Base-by-base conservation (phyloP, 345 rosid species). In the Psidium friedrichsthalianum region DNA sequence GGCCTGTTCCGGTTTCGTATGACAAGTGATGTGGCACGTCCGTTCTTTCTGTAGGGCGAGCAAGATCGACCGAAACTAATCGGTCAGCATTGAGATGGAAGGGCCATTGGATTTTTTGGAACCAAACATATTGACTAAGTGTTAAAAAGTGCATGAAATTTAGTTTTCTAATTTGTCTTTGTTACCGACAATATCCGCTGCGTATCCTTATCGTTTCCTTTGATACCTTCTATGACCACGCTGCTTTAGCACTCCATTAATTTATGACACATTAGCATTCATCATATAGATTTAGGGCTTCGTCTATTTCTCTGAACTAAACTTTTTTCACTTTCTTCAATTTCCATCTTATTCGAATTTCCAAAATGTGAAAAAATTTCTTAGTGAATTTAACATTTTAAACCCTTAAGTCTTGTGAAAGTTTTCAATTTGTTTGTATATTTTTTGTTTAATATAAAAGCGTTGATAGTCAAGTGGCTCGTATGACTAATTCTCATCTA, bases 371-470 rank as follows among this genome's bases (percentile, higher is more conserved):
- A 9, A 49, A 16, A 21, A 64, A 2, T 64, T n/a, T 2, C 0
- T 18, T 8, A 0, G 0, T 8, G 6, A 0, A 1, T 8, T 69
- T 8, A 8, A n/a, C 2, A 24, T 4, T 11, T 69, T 20, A n/a
- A n/a, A n/a, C 1, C 1, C 24, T 69, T 16, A 32, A n/a, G n/a
- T 32, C 8, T 2, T 5, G 0, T 18, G 12, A 69, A 69, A 16
- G 6, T 69, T 18, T 8, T n/a, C 1, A 4, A 8, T 18, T 69
- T 53, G 18, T 53, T 53, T 11, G 52, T n/a, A n/a, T n/a, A 51
- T 51, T 32, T 32, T 32, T 18, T 1, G n/a, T n/a, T n/a, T 64
- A 6, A 13, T 61, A 13, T 27, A 8, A 32, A 64, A 24, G 12
- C 16, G 24, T 32, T 44, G 1, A 64, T n/a, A 9, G 0, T 0